Percentiles rank a stretch among this genome's conserved stretches.
These are phyloP conservation scores for Elsinoe necatrix DNA, from an alignment of 2,329 filamentous ascomycete species.

Conservation along the genomic window DNA sequence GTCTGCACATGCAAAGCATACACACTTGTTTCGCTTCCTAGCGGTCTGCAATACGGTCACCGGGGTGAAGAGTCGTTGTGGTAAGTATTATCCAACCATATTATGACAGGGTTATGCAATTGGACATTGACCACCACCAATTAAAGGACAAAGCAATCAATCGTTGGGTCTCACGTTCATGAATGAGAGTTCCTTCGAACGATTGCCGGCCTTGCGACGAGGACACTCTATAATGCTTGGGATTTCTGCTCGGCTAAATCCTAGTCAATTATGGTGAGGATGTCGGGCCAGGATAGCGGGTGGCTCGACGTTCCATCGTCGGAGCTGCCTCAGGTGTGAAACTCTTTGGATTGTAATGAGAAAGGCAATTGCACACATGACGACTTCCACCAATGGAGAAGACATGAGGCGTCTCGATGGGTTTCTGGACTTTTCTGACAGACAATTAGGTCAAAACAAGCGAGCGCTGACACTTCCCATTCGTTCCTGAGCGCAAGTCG, in stretches of 20 bases:
- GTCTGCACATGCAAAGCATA: background rate
- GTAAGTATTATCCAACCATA: background rate
- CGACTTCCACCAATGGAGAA: conserved; percentile 4
- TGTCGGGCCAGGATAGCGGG: background rate
- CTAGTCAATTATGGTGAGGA: background rate
- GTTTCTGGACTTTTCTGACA: background rate
- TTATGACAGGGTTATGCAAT: background rate
- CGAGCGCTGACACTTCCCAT: background rate
- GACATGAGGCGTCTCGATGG: background rate
- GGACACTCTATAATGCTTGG: background rate
- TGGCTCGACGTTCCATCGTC: background rate
- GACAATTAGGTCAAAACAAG: background rate
- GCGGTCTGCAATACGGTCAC: background rate
- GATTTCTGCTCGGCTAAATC: background rate
- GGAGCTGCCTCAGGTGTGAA: background rate
- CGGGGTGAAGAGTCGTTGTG: background rate
- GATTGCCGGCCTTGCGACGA: conserved; percentile 1
- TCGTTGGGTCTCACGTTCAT: background rate
- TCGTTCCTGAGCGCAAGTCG: background rate
- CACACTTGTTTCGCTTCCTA: background rate
- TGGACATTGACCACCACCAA: background rate
- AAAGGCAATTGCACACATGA: background rate
- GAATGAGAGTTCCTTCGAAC: conserved; percentile 2
- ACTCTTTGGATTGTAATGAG: background rate
- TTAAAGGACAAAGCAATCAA: background rate